Conservation (phyloP, 208 protist genomes). For the Acanthamoeba triangularis region DNA sequence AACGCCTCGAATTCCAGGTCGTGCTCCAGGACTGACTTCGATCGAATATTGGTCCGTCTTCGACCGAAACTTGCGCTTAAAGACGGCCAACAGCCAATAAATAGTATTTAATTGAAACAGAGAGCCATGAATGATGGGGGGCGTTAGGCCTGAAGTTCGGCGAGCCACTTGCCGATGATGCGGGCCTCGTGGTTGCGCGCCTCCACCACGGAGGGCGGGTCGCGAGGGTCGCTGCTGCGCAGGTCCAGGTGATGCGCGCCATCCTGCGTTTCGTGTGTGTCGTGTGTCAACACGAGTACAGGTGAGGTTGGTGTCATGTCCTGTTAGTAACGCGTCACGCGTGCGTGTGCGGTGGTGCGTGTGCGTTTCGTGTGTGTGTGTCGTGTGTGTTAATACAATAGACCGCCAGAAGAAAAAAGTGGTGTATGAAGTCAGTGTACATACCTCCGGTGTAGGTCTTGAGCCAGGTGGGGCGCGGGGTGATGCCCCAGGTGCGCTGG, state of each 20-base stretch:
- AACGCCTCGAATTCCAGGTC: conserved; percentile 35
- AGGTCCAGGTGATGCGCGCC: conserved; percentile 94
- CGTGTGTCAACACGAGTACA: not conserved
- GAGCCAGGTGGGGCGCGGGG: conserved; percentile 80
- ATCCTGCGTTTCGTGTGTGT: not conserved
- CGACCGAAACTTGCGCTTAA: too few species aligned
- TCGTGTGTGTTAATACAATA: not conserved
- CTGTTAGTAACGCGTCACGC: not conserved
- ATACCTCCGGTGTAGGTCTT: conserved; percentile 78
- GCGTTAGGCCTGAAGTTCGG: not conserved
- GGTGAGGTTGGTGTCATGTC: conserved; percentile 56
- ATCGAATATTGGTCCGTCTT: too few species aligned
- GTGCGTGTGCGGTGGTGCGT: not conserved
- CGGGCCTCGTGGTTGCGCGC: conserved; percentile 81
- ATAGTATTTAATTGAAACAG: not conserved
- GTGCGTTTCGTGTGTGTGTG: not conserved
- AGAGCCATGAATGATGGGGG: not conserved
- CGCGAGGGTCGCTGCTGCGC: conserved; percentile 87
- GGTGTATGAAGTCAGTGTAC: not conserved
- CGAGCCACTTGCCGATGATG: conserved; percentile 85
- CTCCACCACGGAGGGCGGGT: conserved; percentile 87
- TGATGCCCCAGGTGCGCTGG: conserved; percentile 63
- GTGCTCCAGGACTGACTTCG: not conserved
- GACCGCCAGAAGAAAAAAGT: not conserved
- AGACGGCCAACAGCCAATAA: too few species aligned